Evolutionary conservation across 306 rosid genomes (phyloP).

Genomic region (Cyclanthera cordifolia): DNA sequence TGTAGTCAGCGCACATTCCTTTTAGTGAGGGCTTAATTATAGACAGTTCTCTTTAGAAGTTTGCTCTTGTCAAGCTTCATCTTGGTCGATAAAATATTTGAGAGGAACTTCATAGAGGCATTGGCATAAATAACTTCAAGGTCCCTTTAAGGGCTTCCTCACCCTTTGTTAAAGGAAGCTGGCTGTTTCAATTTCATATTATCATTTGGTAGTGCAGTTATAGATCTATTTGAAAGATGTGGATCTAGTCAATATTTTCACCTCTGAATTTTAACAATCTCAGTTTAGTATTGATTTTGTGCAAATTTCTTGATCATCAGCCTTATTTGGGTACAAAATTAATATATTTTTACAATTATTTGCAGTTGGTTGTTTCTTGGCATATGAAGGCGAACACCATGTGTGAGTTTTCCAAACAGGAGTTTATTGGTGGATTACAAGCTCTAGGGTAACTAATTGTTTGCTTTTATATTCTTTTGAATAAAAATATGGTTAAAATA

Average conservation of each 20-base stretch:
- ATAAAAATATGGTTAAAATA: too few species aligned
- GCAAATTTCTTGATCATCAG: background rate
- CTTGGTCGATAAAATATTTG: background rate
- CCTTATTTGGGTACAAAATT: constrained; percentile 11
- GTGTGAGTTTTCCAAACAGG: constrained; percentile 98
- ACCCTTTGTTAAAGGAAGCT: background rate
- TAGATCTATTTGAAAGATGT: background rate
- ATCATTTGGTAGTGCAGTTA: background rate
- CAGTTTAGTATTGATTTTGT: background rate
- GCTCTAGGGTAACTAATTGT: constrained; percentile 55
- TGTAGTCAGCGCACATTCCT: background rate
- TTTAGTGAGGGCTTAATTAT: background rate
- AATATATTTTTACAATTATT: background rate
- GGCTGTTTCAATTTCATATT: background rate
- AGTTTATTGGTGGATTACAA: constrained; percentile 77
- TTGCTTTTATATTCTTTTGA: background rate
- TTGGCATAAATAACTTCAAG: background rate
- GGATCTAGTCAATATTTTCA: background rate
- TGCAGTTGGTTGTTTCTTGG: constrained; percentile 93
- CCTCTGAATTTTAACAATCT: constrained; percentile 1
- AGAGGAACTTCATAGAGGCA: background rate
- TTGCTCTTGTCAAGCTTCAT: background rate
- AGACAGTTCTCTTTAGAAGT: background rate
- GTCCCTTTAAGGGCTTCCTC: background rate
- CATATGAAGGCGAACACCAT: constrained; percentile 99